phyloP scores from a whole-genome alignment of 345 rosid species.

The Hibiscus mutabilis region DNA sequence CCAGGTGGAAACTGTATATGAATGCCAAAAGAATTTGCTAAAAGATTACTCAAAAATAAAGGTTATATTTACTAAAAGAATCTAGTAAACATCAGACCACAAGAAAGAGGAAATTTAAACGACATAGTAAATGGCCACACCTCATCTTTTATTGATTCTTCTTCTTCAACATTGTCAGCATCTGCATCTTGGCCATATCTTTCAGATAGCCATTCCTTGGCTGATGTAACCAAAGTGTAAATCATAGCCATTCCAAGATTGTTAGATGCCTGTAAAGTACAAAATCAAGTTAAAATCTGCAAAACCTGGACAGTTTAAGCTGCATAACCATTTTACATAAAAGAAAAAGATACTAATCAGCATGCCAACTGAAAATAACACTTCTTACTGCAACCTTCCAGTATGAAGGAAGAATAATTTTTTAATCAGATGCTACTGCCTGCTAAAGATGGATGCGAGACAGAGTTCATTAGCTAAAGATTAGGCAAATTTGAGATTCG shows the following conservation, averaged over 20 bases:
- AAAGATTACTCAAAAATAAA: not conserved
- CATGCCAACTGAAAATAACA: constrained; percentile 1
- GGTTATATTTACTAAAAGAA: not conserved
- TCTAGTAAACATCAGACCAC: not conserved
- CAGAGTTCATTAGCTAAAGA: too few species aligned
- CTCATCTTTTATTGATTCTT: constrained; percentile 5
- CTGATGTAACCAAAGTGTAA: constrained; percentile 82
- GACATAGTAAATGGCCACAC: not conserved
- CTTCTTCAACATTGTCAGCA: constrained; percentile 1
- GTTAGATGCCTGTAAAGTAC: constrained; percentile 58
- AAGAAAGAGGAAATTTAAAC: not conserved
- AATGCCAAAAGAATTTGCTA: not conserved
- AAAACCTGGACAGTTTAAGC: not conserved
- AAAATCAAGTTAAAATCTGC: constrained; percentile 1
- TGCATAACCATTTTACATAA: constrained; percentile 3
- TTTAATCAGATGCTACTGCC: too few species aligned
- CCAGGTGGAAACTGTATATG: not conserved
- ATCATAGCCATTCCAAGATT: constrained; percentile 99
- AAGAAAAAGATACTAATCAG: not conserved
- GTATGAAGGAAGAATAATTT: not conserved
- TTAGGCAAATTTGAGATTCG: too few species aligned
- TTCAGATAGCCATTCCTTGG: constrained; percentile 92
- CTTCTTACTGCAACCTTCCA: not conserved
- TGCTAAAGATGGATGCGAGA: too few species aligned
- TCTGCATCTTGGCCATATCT: constrained; percentile 38